Evolutionary conservation across 148 eudicot species (phyloP), one percentile per base, ranked within the genome.

Genomic region (Simmondsia chinensis): DNA sequence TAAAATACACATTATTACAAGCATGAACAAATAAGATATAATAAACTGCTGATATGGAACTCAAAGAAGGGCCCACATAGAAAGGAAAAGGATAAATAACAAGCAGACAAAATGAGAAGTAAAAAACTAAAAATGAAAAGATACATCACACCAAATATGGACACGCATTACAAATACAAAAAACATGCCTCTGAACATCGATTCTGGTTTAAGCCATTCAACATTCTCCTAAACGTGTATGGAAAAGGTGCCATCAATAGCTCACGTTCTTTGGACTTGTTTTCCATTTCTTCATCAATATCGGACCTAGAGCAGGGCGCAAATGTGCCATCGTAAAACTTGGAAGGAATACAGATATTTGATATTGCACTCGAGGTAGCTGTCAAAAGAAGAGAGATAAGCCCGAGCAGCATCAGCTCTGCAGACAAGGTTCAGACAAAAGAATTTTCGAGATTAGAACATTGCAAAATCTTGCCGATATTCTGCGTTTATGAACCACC

Each of bases 361-460:
- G 99, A 74, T 67, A 91, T 79, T 29, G 73, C 55, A 58, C 75
- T 85, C 46, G 99, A 76, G 50, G 94, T 91, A 40, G 99, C 95
- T 20, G 99, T 79, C 30, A 91, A 63, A 47, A 91, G 80, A 34
- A 91, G 83, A 35, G 99, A 91, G 33, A 91, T 85, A 66, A 91
- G 85, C 29, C 99, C 99, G 28, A 91, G 83, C 40, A 91, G 83
- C 99, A 91, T 91, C 77, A 91, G 65, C 47, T 91, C 99, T 91
- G 82, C 47, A 73, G 14, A 2, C 50, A 23, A 47, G 58, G 26
- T 54, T 25, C 33, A 43, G 8, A 16, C 25, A 12, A n/a, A 20
- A 52, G 17, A 39, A 43, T 19, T 26, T 47, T 14, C 37, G 6
- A 40, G 22, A 42, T 40, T 20, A 34, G 22, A 61, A 35, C 22